Evolutionary conservation across 2,329 filamentous ascomycete genomes (phyloP).

Genomic region (Calonectria pteridis): DNA sequence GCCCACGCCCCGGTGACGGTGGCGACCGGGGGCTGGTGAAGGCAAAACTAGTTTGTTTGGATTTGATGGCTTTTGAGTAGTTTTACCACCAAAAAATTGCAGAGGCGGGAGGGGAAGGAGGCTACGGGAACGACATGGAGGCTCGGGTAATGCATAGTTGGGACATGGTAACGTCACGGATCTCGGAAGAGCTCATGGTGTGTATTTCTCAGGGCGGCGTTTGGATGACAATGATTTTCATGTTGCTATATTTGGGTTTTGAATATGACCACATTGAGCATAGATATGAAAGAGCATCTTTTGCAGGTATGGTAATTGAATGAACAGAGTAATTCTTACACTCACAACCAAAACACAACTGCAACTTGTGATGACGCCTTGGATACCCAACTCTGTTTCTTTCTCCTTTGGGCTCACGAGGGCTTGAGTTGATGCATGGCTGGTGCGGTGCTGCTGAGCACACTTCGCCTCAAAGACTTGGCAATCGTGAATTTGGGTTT

Average conservation of each 20-base stretch:
- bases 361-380: background rate
- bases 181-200: conserved; percentile 16
- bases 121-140: conserved; percentile 2
- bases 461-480: background rate
- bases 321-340: conserved; percentile 13
- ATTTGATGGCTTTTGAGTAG: background rate
- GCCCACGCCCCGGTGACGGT: conserved; percentile 49
- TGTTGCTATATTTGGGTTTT: conserved; percentile 8
- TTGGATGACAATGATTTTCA: conserved; percentile 11
- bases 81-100: background rate
- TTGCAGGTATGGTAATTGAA: conserved; percentile 1
- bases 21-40: conserved; percentile 47
- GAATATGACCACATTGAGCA: conserved; percentile 19
- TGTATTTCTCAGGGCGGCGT: conserved; percentile 20
- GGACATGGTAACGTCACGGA: conserved; percentile 17
- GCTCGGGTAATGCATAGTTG: conserved; percentile 17
- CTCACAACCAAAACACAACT: background rate
- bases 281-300: conserved; percentile 16
- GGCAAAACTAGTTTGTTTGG: background rate
- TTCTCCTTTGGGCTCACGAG: background rate
- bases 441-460: background rate
- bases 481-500: background rate
- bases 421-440: background rate
- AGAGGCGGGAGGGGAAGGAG: background rate
- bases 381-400: background rate